These are phyloP conservation scores for Apium graveolens DNA, from an alignment of 129 eudicot species.

Conservation along the genomic window DNA sequence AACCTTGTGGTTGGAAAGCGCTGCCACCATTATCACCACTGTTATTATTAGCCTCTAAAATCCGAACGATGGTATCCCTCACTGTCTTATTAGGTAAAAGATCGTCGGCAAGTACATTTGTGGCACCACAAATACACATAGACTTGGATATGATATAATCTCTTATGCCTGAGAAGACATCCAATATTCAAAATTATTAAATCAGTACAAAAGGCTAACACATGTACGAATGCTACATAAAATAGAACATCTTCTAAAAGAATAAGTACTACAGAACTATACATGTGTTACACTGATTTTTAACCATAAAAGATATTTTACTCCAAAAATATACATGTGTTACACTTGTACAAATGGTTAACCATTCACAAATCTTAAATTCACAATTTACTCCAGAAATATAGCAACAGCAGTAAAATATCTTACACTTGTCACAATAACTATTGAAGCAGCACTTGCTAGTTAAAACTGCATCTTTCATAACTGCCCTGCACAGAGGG, in stretches of 20 bases:
- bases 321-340: too few relatives aligned
- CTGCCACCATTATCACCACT: constrained; percentile 44
- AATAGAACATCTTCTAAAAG: constrained; percentile 8
- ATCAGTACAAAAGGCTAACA: neutral
- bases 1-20: constrained; percentile 38
- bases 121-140: constrained; percentile 53
- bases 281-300: constrained; percentile 28
- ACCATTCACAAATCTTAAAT: neutral
- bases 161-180: constrained; percentile 25
- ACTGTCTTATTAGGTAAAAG: too few relatives aligned
- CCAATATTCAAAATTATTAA: neutral
- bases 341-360: constrained; percentile 21
- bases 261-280: constrained; percentile 22
- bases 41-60: constrained; percentile 38
- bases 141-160: constrained; percentile 49
- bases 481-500: constrained; percentile 18
- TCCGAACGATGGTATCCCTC: constrained; percentile 19
- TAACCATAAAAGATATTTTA: constrained; percentile 9
- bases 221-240: neutral
- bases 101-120: constrained; percentile 13
- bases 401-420: neutral
- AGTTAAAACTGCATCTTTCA: constrained; percentile 52
- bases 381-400: neutral
- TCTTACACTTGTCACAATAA: constrained; percentile 37
- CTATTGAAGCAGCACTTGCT: constrained; percentile 56